Evolutionary conservation across 208 protist genomes (phyloP).

Genomic region (Strigomonas culicis): DNA sequence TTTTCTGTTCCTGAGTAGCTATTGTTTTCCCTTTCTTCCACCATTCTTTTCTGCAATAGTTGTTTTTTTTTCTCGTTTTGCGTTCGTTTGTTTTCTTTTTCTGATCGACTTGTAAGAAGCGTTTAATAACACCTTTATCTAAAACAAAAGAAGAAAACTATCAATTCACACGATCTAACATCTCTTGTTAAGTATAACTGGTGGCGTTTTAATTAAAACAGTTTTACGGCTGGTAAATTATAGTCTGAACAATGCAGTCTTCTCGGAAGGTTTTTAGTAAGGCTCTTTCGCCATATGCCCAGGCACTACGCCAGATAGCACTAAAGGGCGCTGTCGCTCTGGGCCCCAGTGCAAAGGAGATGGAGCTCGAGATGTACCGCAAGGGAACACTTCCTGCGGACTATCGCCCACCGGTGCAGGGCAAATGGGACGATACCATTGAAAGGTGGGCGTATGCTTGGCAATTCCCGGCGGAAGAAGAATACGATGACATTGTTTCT

Average conservation of each 20-base stretch:
- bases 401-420: slow-evolving; percentile 78
- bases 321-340: slow-evolving; percentile 69
- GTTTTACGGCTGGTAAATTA: no score
- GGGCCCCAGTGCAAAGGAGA: slow-evolving; percentile 75
- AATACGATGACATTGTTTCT: slow-evolving; percentile 46
- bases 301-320: slow-evolving; percentile 84
- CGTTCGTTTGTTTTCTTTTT: no score
- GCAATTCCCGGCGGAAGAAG: slow-evolving; percentile 88
- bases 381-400: slow-evolving; percentile 71
- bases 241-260: background rate
- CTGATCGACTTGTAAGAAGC: no score
- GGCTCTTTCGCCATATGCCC: slow-evolving; percentile 83
- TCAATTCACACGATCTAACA: no score
- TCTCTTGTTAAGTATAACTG: no score
- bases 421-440: slow-evolving; percentile 90
- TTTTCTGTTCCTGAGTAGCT: no score
- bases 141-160: no score
- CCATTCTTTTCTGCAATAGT: no score
- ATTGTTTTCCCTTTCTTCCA: no score
- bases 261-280: slow-evolving; percentile 13
- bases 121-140: no score
- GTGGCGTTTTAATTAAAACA: no score
- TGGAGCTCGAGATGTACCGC: slow-evolving; percentile 82
- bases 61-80: no score
- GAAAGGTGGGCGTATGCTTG: slow-evolving; percentile 91